Evolutionary conservation across 2,329 filamentous ascomycete genomes (phyloP), one percentile per base, ranked within the genome.

Genomic region (Sporothrix curviconia): DNA sequence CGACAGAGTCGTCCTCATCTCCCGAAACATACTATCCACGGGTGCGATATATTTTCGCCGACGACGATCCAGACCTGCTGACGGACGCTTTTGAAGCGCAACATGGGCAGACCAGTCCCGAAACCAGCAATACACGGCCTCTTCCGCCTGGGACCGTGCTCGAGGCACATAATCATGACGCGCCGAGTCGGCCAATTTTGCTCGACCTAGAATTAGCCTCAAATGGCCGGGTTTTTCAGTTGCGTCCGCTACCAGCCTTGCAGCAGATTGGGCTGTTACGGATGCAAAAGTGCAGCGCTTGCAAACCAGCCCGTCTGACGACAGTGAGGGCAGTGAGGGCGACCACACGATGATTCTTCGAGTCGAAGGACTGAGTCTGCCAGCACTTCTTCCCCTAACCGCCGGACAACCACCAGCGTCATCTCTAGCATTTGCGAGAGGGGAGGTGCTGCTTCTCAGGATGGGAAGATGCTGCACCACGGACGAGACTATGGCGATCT

Each of bases 1-100:
- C 80, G 11, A 80, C 83, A n/a, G 85, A 82, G 52, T 22, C 61
- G 46, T 32, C 59, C 57, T 14, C 61, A 60, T 36, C 61, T 1
- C 60, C 68, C 24, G 64, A 89, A 46, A 88, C 90, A 61, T 80
- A 90, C 66, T 92, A 97, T 69, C 94, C 92, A 1, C 84, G 83
- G 55, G 84, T 96, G 1, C 90, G 92, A 74, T 97, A 97, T 74
- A 81, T 97, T 67, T 97, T 99, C 75, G 83, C 83, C 64, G 92
- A 97, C 71, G 94, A 97, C 71, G 91, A 96, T 67, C 82, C 85
- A 2, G 87, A 92, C 47, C 76, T 88, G 44, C 76, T 95, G 37
- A 87, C 87, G 1, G 79, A 83, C 37, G 85, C 87, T 2, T 85
- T 70, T 71, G 82, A 68, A 55, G 74, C 74, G 58, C 72, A 76